Conservation (phyloP, 495 filamentous ascomycete species). For the Aspergillus bridgeri region DNA sequence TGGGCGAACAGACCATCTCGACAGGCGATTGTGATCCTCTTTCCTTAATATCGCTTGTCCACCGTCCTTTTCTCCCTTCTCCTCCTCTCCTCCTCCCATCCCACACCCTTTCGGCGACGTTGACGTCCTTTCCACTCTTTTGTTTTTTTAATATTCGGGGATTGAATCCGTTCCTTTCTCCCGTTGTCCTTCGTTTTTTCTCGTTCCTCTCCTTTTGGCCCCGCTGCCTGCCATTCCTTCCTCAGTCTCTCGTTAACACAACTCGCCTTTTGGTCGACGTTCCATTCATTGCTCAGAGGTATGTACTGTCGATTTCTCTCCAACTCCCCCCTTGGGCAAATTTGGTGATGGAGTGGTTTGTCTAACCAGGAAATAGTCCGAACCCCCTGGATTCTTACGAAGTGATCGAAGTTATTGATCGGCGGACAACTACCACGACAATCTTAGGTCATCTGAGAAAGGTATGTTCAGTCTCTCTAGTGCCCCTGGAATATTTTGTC, state of each 20-base stretch:
- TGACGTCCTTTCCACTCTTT: conserved; percentile 15
- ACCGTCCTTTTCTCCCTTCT: background rate
- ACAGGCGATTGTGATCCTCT: conserved; percentile 1
- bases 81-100: background rate
- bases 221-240: background rate
- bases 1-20: conserved; percentile 6
- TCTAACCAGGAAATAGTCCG: background rate
- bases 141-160: background rate
- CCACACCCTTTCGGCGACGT: conserved; percentile 1
- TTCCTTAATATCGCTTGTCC: conserved; percentile 4
- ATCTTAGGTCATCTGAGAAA: background rate
- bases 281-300: background rate
- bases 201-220: background rate
- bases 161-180: conserved; percentile 2
- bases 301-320: background rate
- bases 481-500: background rate
- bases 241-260: conserved; percentile 4
- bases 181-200: background rate
- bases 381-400: conserved; percentile 5
- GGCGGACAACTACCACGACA: background rate
- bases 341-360: background rate
- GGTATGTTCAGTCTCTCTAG: conserved; percentile 3
- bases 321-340: background rate
- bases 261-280: background rate
- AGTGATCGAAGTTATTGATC: conserved; percentile 7